A percentile compares a stretch with the other conserved stretches of the same genome.
These are phyloP conservation scores for Pythium myriotylum DNA, from an alignment of 352 stramenopile species.

Conservation along the genomic window DNA sequence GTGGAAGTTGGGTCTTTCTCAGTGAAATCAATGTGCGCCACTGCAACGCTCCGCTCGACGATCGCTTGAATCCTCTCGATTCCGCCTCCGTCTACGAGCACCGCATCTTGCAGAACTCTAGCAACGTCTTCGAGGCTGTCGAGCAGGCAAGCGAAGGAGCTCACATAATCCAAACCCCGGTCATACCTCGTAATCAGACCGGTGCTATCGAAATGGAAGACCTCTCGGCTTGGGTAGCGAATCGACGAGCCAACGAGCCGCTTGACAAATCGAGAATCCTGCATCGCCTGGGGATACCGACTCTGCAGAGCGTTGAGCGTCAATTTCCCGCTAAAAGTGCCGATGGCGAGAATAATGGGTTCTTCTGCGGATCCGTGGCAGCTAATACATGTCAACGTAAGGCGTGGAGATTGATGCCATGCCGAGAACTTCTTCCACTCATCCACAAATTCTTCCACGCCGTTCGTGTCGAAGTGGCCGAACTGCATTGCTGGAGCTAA, in stretches of 20 bases:
- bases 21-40: neutral
- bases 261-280: neutral
- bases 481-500: conserved; percentile 25
- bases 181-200: conserved; percentile 23
- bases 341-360: conserved; percentile 6
- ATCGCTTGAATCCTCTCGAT: neutral
- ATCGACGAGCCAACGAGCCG: conserved; percentile 26
- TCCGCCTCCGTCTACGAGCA: neutral
- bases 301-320: conserved; percentile 21
- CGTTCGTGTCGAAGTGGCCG: conserved; percentile 2
- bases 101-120: neutral
- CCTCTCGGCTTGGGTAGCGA: conserved; percentile 25
- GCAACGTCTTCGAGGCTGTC: conserved; percentile 11
- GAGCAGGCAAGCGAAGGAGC: conserved; percentile 17
- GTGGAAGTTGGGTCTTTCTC: too few relatives aligned
- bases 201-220: conserved; percentile 19
- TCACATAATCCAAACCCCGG: conserved; percentile 28
- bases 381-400: conserved; percentile 13
- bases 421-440: conserved; percentile 28
- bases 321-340: conserved; percentile 19
- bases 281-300: conserved; percentile 21
- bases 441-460: conserved; percentile 19
- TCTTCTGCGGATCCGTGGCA: neutral
- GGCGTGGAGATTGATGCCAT: conserved; percentile 16
- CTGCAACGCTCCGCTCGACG: neutral